Conservation (phyloP, 495 filamentous ascomycete species). For the Recurvomyces mirabilis region DNA sequence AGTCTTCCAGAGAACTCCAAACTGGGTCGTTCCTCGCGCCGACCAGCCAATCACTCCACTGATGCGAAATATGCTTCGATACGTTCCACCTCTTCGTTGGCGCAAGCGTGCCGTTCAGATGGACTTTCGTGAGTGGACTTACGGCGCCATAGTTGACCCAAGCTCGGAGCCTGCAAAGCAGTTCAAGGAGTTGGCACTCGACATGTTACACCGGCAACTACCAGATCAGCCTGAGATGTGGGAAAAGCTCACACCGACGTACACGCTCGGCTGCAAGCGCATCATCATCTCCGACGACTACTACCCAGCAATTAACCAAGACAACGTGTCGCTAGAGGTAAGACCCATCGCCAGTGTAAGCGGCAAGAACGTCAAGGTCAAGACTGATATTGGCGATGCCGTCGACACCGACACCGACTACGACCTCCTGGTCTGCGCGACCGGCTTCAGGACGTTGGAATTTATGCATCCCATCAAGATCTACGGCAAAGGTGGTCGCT, state of each 20-base stretch:
- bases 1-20: slow-evolving; percentile 57
- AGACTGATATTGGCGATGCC: slow-evolving; percentile 20
- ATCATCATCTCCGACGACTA: slow-evolving; percentile 46
- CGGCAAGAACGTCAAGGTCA: slow-evolving; percentile 35
- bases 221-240: slow-evolving; percentile 37
- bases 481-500: slow-evolving; percentile 33
- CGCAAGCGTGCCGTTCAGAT: slow-evolving; percentile 38
- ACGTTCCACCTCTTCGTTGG: slow-evolving; percentile 37
- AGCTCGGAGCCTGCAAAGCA: slow-evolving; percentile 28
- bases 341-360: slow-evolving; percentile 35
- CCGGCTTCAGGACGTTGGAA: slow-evolving; percentile 44
- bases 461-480: slow-evolving; percentile 46
- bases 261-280: slow-evolving; percentile 45
- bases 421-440: slow-evolving; percentile 44
- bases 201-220: slow-evolving; percentile 29
- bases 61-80: slow-evolving; percentile 31
- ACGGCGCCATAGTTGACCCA: slow-evolving; percentile 31
- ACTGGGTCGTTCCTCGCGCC: slow-evolving; percentile 48
- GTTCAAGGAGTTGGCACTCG: slow-evolving; percentile 26
- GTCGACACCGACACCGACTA: slow-evolving; percentile 30
- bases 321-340: slow-evolving; percentile 42
- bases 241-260: slow-evolving; percentile 40
- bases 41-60: slow-evolving; percentile 35
- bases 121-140: slow-evolving; percentile 38
- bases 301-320: slow-evolving; percentile 36